Conservation (phyloP, 2,329 filamentous ascomycete genomes). For the Amesomyces nigricolor region DNA sequence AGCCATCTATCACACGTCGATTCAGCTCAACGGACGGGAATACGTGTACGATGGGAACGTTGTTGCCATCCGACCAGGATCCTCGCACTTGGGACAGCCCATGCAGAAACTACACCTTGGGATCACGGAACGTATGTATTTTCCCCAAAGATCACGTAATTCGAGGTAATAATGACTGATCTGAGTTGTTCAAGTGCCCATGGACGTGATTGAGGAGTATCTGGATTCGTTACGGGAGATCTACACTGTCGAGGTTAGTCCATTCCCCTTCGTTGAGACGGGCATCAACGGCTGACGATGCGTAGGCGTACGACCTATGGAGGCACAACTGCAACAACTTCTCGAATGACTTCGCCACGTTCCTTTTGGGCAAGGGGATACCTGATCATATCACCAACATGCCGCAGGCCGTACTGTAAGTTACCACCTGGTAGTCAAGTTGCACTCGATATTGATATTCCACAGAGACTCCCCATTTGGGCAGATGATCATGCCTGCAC, state of each 20-base stretch:
- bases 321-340: constrained; percentile 98
- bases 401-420: constrained; percentile 69
- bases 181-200: constrained; percentile 48
- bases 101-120: constrained; percentile 73
- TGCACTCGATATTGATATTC: background rate
- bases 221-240: constrained; percentile 75
- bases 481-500: constrained; percentile 74
- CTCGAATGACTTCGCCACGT: constrained; percentile 84
- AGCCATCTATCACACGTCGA: constrained; percentile 90
- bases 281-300: background rate
- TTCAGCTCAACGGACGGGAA: constrained; percentile 78
- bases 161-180: background rate
- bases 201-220: constrained; percentile 81
- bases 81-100: constrained; percentile 80
- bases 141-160: too few species aligned
- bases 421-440: background rate
- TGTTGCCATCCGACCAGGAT: constrained; percentile 71
- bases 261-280: too few species aligned
- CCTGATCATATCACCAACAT: constrained; percentile 81
- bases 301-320: constrained; percentile 77
- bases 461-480: constrained; percentile 42
- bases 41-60: constrained; percentile 89
- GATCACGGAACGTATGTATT: constrained; percentile 49
- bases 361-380: constrained; percentile 81
- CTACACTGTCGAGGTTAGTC: constrained; percentile 68